Conservation (phyloP, 225 moss, liverwort and hornwort genomes). For the Rhytidiadelphus loreus region DNA sequence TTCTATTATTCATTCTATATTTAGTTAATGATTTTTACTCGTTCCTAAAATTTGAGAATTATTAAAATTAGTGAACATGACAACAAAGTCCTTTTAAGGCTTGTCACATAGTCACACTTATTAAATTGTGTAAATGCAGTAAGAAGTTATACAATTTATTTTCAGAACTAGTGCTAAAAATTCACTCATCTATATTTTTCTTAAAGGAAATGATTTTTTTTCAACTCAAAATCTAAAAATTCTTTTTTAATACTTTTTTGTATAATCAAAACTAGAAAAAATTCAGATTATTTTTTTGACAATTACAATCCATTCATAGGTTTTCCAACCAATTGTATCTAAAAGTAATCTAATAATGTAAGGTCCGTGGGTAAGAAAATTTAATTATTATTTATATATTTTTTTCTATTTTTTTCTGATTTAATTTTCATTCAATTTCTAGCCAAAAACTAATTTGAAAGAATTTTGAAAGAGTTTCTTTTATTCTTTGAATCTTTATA, state of each 20-base stretch:
- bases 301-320: neutral
- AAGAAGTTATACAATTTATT: neutral
- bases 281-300: neutral
- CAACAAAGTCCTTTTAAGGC: neutral
- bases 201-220: neutral
- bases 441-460: neutral
- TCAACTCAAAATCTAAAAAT: neutral
- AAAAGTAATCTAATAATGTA: neutral
- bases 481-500: too few relatives aligned
- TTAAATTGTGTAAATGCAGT: neutral
- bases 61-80: neutral
- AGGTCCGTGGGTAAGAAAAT: fast-evolving
- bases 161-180: neutral
- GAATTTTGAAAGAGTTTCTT: neutral
- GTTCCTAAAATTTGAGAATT: neutral
- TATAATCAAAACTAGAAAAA: neutral
- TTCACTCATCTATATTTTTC: too few relatives aligned
- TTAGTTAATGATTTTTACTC: neutral
- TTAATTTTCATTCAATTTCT: neutral
- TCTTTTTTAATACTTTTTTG: neutral
- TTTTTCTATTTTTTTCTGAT: neutral
- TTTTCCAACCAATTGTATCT: neutral
- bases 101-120: neutral
- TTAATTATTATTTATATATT: neutral
- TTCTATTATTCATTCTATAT: neutral